Evolutionary conservation across 2,329 filamentous ascomycete genomes (phyloP).

Genomic region (Exophiala calicioides): DNA sequence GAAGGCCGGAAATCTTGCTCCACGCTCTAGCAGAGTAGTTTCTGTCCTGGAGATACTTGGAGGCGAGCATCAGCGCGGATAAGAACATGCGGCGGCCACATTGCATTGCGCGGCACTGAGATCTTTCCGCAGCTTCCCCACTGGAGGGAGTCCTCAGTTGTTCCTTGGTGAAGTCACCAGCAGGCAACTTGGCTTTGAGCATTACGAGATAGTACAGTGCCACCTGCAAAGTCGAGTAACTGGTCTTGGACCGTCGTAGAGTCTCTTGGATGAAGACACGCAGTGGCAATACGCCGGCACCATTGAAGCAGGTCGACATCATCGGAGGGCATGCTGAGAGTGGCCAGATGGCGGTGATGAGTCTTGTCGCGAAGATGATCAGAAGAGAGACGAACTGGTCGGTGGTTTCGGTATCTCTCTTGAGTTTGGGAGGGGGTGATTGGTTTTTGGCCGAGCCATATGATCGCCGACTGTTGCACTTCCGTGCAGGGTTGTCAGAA

Average conservation of each 20-base stretch:
- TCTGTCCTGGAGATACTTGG: slow-evolving; percentile 95
- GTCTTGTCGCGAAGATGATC: slow-evolving; percentile 87
- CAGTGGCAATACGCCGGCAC: slow-evolving; percentile 79
- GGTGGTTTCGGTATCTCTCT: slow-evolving; percentile 30
- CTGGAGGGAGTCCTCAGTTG: slow-evolving; percentile 56
- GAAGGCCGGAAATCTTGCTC: slow-evolving; percentile 98
- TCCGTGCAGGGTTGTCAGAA: neutral
- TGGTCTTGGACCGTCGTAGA: slow-evolving; percentile 87
- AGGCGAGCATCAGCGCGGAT: slow-evolving; percentile 88
- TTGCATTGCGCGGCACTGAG: slow-evolving; percentile 69
- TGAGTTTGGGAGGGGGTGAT: slow-evolving; percentile 22
- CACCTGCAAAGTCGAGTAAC: slow-evolving; percentile 96
- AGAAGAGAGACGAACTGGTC: slow-evolving; percentile 31
- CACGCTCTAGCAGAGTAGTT: slow-evolving; percentile 97
- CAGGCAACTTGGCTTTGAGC: slow-evolving; percentile 86
- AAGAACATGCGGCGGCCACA: slow-evolving; percentile 98
- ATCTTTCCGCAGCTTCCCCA: slow-evolving; percentile 46
- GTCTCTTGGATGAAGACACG: slow-evolving; percentile 98
- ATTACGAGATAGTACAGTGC: slow-evolving; percentile 94
- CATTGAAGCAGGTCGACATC: slow-evolving; percentile 63
- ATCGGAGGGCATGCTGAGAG: slow-evolving; percentile 78
- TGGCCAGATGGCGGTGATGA: slow-evolving; percentile 97
- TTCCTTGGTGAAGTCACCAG: slow-evolving; percentile 81
- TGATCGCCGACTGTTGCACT: slow-evolving; percentile 13
- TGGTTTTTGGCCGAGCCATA: slow-evolving; percentile 11